Conservation (phyloP, 2,329 filamentous ascomycete species). For the Chaetomium strumarium region DNA sequence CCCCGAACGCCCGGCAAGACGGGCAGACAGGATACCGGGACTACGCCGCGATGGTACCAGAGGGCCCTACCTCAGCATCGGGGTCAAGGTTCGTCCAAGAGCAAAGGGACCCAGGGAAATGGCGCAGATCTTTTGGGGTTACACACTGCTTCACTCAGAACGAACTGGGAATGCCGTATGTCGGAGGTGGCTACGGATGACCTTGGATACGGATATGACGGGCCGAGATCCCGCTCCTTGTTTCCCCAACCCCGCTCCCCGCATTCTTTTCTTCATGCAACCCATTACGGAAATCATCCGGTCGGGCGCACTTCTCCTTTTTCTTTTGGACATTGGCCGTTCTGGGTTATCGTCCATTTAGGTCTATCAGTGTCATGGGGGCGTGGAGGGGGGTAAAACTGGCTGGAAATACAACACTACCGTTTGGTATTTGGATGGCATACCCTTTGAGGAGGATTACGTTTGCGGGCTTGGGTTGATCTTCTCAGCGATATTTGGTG, state of each 20-base stretch:
- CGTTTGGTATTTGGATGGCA: conserved; percentile 13
- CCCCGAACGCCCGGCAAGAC: no score
- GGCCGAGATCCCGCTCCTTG: conserved; percentile 15
- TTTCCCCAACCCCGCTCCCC: conserved; percentile 17
- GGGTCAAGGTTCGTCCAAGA: background rate
- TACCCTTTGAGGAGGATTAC: conserved; percentile 8
- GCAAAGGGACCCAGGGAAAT: background rate
- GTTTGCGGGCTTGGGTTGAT: conserved; percentile 1
- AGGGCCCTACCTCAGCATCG: no score
- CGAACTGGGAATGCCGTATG: conserved; percentile 11
- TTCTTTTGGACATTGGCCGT: conserved; percentile 4
- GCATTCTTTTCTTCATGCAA: conserved; percentile 19
- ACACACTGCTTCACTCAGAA: conserved; percentile 3
- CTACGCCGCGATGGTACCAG: no score
- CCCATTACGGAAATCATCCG: conserved; percentile 13
- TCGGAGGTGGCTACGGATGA: conserved; percentile 13
- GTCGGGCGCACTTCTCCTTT: background rate
- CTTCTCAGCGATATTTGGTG: background rate
- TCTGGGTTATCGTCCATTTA: no score
- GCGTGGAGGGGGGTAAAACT: conserved; percentile 4
- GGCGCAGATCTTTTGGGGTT: conserved; percentile 10
- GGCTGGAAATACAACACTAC: conserved; percentile 7
- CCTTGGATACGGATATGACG: conserved; percentile 14
- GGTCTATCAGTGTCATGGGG: conserved; percentile 5
- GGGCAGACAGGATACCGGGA: no score